Evolutionary conservation across 2,329 filamentous ascomycete genomes (phyloP).

Genomic region (Penicillium sp.): DNA sequence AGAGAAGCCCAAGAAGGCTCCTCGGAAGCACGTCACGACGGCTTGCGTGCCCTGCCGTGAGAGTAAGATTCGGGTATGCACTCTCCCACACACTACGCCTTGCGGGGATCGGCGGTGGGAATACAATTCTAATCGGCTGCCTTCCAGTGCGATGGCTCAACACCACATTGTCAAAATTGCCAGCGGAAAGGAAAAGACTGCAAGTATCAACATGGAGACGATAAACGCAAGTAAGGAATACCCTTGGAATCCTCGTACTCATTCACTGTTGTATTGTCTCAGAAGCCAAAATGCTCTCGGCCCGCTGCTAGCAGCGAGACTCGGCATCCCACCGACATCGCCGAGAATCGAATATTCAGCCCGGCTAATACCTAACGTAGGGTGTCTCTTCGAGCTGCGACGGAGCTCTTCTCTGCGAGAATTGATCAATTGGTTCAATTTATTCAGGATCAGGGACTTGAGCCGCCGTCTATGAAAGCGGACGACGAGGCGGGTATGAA

Average conservation of each 20-base stretch:
- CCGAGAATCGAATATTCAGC: not conserved
- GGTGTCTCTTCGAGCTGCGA: constrained; percentile 45
- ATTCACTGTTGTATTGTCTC: not conserved
- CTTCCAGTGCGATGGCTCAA: constrained; percentile 46
- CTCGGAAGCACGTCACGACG: constrained; percentile 53
- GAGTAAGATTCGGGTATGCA: constrained; percentile 52
- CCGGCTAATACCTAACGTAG: constrained; percentile 26
- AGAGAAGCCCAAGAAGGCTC: constrained; percentile 39
- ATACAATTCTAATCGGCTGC: constrained; percentile 14
- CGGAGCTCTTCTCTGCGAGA: constrained; percentile 46
- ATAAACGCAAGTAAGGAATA: constrained; percentile 47
- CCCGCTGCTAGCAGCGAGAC: not conserved
- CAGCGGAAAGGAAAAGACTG: constrained; percentile 47
- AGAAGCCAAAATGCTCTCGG: constrained; percentile 1
- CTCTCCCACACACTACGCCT: not conserved
- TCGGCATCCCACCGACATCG: constrained; percentile 9
- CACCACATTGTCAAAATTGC: constrained; percentile 48
- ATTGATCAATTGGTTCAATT: constrained; percentile 50
- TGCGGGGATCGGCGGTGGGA: constrained; percentile 9
- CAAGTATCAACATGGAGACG: constrained; percentile 49
- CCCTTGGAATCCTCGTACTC: not conserved
- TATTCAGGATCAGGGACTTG: constrained; percentile 49
- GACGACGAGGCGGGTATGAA: constrained; percentile 48
- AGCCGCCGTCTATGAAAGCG: constrained; percentile 47
- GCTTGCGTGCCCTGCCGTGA: constrained; percentile 54